These are phyloP conservation scores for Cylindrotheca fusiformis DNA, from an alignment of 108 stramenopile species.

Conservation along the genomic window DNA sequence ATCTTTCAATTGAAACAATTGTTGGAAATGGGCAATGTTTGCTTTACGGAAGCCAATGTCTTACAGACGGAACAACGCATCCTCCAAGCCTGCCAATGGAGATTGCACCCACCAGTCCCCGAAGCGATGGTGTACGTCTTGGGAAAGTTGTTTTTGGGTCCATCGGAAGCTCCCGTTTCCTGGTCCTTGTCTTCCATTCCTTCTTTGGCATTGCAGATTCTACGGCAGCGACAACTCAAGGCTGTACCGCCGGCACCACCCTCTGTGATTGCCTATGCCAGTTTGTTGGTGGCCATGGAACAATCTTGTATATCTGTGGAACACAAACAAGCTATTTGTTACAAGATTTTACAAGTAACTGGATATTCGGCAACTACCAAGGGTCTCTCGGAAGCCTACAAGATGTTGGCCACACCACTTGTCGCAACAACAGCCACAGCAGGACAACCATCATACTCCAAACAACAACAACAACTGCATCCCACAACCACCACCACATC, in stretches of 20 bases:
- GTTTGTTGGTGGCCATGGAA: conserved; percentile 36
- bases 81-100: conserved; percentile 9
- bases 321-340: conserved; percentile 10
- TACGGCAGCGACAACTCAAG: neutral
- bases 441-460: no score
- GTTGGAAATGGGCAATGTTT: conserved; percentile 13
- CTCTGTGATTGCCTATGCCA: conserved; percentile 36
- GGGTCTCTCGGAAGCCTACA: conserved; percentile 15
- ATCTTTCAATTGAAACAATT: conserved; percentile 28
- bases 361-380: conserved; percentile 9
- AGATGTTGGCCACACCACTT: neutral
- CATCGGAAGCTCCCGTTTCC: conserved; percentile 4
- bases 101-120: conserved; percentile 22
- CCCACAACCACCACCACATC: no score
- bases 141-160: conserved; percentile 7
- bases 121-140: conserved; percentile 23
- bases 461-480: no score
- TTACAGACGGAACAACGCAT: conserved; percentile 7
- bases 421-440: neutral
- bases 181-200: conserved; percentile 4
- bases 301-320: neutral
- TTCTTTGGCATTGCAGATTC: neutral
- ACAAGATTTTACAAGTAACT: conserved; percentile 2
- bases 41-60: conserved; percentile 1
- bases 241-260: conserved; percentile 7